Base-by-base conservation (phyloP, 2,329 filamentous ascomycete species). In the Aphanocladium album region DNA sequence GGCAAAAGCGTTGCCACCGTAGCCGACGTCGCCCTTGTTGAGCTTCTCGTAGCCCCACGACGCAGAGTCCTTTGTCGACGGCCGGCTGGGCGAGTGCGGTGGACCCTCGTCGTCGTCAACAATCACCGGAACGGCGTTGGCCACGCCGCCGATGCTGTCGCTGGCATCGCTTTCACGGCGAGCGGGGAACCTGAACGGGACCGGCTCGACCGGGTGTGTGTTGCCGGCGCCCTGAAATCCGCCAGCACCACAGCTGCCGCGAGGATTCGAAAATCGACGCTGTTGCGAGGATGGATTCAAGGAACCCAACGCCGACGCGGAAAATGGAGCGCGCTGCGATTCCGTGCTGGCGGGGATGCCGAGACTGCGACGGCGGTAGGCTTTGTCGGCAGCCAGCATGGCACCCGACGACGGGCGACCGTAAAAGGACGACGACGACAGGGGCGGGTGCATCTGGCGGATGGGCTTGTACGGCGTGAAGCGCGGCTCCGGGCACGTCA, bases 401-500 rank as follows among this genome's bases (percentile, higher is more conserved):
- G 57, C 23, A 82, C 77, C 37, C 76, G 80, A 2, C 78, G 72
- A 0, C 78, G 75, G 52, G 73, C 75, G 5, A 72, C 69, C 1
- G 66, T 67, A 4, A 71, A 30, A 14, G 52, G 71, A 2, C 69
- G 67, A 50, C 16, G 57, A 52, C 6, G 57, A 43, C 2, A 52
- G 8, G 0, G 76, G 71, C 21, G 77, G 74, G 45, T 78, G 74
- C 79, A 83, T 83, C 35, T 80, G 76, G 7, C 82, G 77, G 41
- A 80, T 75, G 3, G 89, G 84, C 71, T 93, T 96, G 77, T 96
- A 98, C 1, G 87, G 81, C 60, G 87, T 90, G 71, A 91, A 99
- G 21, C 87, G 85, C 21, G 95, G 95, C 67, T 97, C 92, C 0
- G 93, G 93, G 62, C 90, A 82, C 41, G 95, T 92, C 5, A 93